Conservation (phyloP, 176 grass and related monocot species). For the Avena atlantica region DNA sequence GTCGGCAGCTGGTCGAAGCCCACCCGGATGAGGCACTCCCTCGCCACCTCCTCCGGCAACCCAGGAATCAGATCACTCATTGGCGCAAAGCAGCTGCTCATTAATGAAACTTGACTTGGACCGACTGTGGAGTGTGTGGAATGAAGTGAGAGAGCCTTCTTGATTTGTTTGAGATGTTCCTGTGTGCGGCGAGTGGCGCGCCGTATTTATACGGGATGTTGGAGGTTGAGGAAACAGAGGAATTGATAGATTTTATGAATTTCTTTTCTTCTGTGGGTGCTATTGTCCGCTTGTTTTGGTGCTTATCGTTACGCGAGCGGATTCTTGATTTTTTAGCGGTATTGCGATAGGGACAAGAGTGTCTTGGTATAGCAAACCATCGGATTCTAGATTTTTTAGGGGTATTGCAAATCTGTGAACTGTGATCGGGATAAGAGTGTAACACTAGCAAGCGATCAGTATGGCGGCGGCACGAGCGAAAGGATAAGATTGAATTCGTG, state of each 20-base stretch:
- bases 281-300: conserved; percentile 15
- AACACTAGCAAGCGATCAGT: no score
- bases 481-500: background rate
- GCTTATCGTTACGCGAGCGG: background rate
- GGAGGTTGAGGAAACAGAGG: conserved; percentile 11
- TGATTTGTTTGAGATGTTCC: background rate
- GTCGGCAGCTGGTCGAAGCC: conserved; percentile 67
- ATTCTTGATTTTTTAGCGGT: conserved; percentile 2
- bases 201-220: conserved; percentile 25
- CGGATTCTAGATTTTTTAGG: no score
- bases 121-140: background rate
- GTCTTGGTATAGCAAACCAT: background rate
- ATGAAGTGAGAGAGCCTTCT: conserved; percentile 2
- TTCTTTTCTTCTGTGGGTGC: conserved; percentile 12
- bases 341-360: background rate
- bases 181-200: conserved; percentile 30
- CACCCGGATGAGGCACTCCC: conserved; percentile 89
- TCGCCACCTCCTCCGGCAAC: conserved; percentile 81
- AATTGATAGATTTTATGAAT: background rate
- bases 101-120: background rate
- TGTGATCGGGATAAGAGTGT: no score
- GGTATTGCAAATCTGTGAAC: no score
- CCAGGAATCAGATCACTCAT: conserved; percentile 79
- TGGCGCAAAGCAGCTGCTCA: background rate
- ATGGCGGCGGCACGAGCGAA: background rate